A percentile compares a stretch with the other conserved stretches of the same genome.
phyloP scores from a whole-genome alignment of 2,329 filamentous ascomycete genomes.

The Meredithiella fracta region DNA sequence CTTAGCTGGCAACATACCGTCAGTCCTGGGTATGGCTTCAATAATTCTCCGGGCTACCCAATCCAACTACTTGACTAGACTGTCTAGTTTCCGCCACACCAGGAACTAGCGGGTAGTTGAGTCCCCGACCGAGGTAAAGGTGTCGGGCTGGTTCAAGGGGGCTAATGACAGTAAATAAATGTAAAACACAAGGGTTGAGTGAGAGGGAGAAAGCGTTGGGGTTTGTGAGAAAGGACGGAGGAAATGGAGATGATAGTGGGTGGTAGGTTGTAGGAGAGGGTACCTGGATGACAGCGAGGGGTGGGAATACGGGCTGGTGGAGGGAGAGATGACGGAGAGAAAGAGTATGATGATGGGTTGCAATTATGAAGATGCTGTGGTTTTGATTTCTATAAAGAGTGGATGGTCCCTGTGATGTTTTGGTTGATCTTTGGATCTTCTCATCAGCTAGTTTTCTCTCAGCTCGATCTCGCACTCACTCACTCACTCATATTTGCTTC shows the following conservation, averaged over 20 bases:
- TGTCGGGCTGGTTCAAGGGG: background rate
- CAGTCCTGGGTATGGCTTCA: too few relatives aligned
- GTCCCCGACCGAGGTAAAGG: background rate
- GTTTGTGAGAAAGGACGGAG: background rate
- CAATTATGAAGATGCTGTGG: too few relatives aligned
- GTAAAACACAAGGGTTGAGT: constrained; percentile 4
- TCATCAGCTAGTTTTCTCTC: background rate
- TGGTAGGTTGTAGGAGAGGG: background rate
- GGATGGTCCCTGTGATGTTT: background rate
- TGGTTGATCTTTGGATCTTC: background rate
- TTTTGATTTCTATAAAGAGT: background rate
- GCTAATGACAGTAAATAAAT: constrained; percentile 5
- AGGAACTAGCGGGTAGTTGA: background rate
- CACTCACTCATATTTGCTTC: too few relatives aligned
- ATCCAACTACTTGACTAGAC: too few relatives aligned
- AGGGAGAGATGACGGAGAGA: background rate
- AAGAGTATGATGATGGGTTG: background rate
- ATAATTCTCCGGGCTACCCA: too few relatives aligned
- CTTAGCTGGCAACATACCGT: too few relatives aligned
- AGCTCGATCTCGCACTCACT: background rate
- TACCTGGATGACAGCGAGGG: background rate
- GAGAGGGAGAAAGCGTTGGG: constrained; percentile 3
- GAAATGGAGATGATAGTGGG: background rate
- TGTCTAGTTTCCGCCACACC: background rate
- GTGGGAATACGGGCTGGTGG: background rate